Evolutionary conservation across 805 yeast genomes (phyloP).

Genomic region (Wickerhamiella nectarea): DNA sequence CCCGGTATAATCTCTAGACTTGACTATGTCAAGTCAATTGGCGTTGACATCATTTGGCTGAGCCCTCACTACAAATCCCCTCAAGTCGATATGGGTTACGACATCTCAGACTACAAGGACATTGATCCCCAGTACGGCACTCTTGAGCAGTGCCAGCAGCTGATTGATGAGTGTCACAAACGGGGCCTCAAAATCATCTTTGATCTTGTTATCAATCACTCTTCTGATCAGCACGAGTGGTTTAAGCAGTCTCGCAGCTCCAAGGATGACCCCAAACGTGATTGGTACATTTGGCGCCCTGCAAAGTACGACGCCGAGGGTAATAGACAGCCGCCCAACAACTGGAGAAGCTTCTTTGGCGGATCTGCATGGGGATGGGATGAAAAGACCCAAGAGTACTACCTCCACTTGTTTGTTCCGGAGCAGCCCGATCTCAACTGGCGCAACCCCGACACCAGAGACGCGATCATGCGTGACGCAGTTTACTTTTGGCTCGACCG

Average conservation of each 20-base stretch:
- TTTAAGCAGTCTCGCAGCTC: conserved; percentile 42
- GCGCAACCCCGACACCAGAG: conserved; percentile 31
- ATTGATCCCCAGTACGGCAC: conserved; percentile 43
- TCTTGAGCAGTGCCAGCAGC: conserved; percentile 36
- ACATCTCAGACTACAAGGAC: conserved; percentile 40
- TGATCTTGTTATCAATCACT: conserved; percentile 47
- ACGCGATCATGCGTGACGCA: conserved; percentile 31
- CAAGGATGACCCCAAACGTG: conserved; percentile 40
- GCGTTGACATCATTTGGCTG: conserved; percentile 42
- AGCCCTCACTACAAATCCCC: conserved; percentile 48
- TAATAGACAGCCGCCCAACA: conserved; percentile 41
- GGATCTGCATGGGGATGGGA: conserved; percentile 48
- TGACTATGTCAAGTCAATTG: conserved; percentile 38
- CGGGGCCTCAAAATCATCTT: conserved; percentile 39
- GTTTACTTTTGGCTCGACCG: conserved; percentile 40
- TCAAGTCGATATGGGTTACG: conserved; percentile 51
- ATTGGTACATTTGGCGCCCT: conserved; percentile 49
- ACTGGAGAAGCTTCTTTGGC: conserved; percentile 41
- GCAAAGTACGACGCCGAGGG: conserved; percentile 36
- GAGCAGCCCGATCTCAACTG: conserved; percentile 50
- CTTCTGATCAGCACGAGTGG: conserved; percentile 44
- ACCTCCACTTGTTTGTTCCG: conserved; percentile 39
- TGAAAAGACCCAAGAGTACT: conserved; percentile 41
- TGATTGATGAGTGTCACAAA: conserved; percentile 35
- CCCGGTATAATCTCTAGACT: conserved; percentile 39